These are phyloP conservation scores for Corniculantispora saksenae DNA, from an alignment of 2,329 filamentous ascomycete species.

Conservation along the genomic window DNA sequence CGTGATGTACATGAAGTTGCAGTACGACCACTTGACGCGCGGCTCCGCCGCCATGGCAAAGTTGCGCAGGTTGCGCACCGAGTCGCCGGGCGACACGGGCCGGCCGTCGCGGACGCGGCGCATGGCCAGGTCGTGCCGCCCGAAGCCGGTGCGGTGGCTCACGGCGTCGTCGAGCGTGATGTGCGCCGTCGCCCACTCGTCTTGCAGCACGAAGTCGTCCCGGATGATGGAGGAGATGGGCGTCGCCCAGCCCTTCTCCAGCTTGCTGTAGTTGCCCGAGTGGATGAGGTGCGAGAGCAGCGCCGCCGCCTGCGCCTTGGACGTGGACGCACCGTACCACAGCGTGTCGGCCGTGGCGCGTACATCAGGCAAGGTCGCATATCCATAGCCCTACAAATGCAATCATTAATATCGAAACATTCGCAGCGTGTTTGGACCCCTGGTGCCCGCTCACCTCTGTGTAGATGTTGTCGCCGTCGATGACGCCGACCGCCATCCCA, in stretches of 20 bases:
- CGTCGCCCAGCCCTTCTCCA: slow-evolving; percentile 46
- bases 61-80: slow-evolving; percentile 41
- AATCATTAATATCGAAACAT: background rate
- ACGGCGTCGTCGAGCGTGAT: slow-evolving; percentile 57
- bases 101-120: slow-evolving; percentile 16
- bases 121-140: slow-evolving; percentile 39
- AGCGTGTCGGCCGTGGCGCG: slow-evolving; percentile 48
- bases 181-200: slow-evolving; percentile 47
- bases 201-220: slow-evolving; percentile 53
- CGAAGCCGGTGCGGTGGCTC: slow-evolving; percentile 53
- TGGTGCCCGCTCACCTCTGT: slow-evolving; percentile 35
- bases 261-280: slow-evolving; percentile 33
- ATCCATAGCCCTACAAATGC: slow-evolving; percentile 30
- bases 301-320: slow-evolving; percentile 56
- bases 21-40: slow-evolving; percentile 45
- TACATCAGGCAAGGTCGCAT: slow-evolving; percentile 37
- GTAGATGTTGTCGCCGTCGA: slow-evolving; percentile 46
- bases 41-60: slow-evolving; percentile 43
- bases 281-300: slow-evolving; percentile 52
- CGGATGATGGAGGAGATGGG: slow-evolving; percentile 48
- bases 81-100: slow-evolving; percentile 31
- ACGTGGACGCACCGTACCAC: slow-evolving; percentile 57
- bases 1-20: slow-evolving; percentile 47
- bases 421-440: too few species aligned
- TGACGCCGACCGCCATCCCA: slow-evolving; percentile 49